Base-by-base conservation (phyloP, 2,329 filamentous ascomycete genomes). In the Colletotrichum filicis region DNA sequence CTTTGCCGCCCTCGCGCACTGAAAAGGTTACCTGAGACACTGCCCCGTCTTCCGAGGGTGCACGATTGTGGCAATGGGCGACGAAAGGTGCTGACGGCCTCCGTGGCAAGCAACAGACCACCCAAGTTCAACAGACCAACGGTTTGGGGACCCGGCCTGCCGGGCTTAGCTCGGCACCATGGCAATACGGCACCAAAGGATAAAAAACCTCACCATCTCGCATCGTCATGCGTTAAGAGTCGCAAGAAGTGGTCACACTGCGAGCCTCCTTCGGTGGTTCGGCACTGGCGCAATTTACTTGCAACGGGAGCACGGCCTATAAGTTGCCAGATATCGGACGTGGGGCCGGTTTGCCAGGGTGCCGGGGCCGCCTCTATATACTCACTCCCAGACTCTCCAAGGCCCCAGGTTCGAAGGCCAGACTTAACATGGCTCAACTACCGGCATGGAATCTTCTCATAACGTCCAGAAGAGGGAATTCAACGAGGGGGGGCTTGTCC, bases 251-350 rank as follows among this genome's bases (percentile, higher is more conserved):
- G 22, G 53, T 24, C 58, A 46, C 32, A 22, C 32, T 35, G 19
- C 11, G 22, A 9, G 32, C 19, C 16, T 6, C 46, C 24, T 22
- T 19, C 59, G 59, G 56, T 28, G 42, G 3, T 19, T 70, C 60
- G 66, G 60, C 56, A 61, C 46, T 61, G 66, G 55, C 37, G 66
- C 66, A 73, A 61, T 73, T 42, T 73, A 73, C 60, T 28, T 70
- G 66, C 32, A 66, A 73, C 66, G 7, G 8, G 56, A 35, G 66
- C 60, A 73, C 56, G 60, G 66, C 66, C 70, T 70, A 70, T 71
- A 66, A 19, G 30, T 57, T 19, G 35, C 32, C 46, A 57, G 35
- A 14, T 66, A 62, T 61, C 66, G 46, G 57, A 37, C 28, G 58
- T 49, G 58, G 46, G 60, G 59, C 49, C 59, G 59, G 19, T 28